Conservation (phyloP, 257 asterid genomes). For the Petunia axillaris region DNA sequence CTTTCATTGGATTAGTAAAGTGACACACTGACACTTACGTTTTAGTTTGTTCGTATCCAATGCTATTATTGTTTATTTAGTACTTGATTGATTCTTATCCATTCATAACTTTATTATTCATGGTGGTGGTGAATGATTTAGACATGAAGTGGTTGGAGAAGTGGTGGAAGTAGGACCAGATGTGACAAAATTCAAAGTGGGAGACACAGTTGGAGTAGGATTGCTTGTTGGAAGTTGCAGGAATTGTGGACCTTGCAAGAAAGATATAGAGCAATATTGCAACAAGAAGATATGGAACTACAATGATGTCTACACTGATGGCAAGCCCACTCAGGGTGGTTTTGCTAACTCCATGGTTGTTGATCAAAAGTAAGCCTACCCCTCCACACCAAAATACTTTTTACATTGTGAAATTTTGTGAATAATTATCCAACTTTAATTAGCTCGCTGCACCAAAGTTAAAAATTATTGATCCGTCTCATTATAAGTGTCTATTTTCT, state of each 20-base stretch:
- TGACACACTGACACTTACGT: not conserved
- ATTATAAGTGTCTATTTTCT: too few species aligned
- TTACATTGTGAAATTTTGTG: too few species aligned
- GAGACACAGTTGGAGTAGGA: constrained; percentile 87
- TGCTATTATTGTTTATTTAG: not conserved
- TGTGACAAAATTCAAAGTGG: constrained; percentile 68
- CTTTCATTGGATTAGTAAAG: too few species aligned
- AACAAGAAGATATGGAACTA: constrained; percentile 91
- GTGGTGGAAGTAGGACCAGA: constrained; percentile 81
- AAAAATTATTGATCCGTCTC: too few species aligned
- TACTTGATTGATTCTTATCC: not conserved
- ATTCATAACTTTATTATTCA: not conserved
- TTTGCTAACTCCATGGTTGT: constrained; percentile 81
- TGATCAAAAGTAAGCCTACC: constrained; percentile 70
- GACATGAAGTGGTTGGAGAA: constrained; percentile 97
- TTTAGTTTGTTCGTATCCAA: not conserved
- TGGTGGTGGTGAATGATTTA: constrained; percentile 29
- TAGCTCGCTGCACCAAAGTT: too few species aligned
- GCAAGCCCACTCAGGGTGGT: constrained; percentile 91
- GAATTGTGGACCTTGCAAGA: constrained; percentile 64
- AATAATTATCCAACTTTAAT: too few species aligned
- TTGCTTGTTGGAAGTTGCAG: constrained; percentile 77
- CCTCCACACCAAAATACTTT: too few species aligned
- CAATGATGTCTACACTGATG: constrained; percentile 88
- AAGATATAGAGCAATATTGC: constrained; percentile 90